A percentile compares a stretch with the other conserved stretches of the same genome.
phyloP scores from a whole-genome alignment of 352 stramenopile species.

The Blastocystis sp. region DNA sequence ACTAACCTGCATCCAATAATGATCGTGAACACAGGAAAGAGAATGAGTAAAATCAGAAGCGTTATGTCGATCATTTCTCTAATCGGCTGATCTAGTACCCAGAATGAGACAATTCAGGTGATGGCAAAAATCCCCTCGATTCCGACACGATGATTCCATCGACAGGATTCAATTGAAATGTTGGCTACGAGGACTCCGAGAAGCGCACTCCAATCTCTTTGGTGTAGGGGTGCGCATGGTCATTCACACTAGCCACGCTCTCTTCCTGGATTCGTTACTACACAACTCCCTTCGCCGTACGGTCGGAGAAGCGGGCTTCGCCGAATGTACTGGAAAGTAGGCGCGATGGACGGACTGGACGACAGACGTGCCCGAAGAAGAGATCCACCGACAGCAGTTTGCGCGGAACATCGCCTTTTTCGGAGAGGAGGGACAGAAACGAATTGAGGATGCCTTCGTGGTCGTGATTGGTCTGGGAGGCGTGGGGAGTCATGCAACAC shows the following conservation, averaged over 20 bases:
- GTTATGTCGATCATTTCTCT: slow-evolving; percentile 47
- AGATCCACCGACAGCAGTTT: slow-evolving; percentile 64
- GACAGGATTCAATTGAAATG: too few species aligned
- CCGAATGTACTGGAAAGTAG: background rate
- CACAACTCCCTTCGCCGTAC: too few species aligned
- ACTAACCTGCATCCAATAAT: slow-evolving; percentile 45
- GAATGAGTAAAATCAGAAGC: slow-evolving; percentile 43
- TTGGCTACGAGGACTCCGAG: too few species aligned
- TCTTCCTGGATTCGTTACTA: too few species aligned
- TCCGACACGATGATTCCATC: too few species aligned
- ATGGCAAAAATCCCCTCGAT: too few species aligned
- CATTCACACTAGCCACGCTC: too few species aligned
- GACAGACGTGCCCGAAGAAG: slow-evolving; percentile 32
- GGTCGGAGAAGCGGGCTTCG: background rate
- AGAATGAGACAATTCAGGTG: too few species aligned
- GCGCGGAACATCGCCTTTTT: slow-evolving; percentile 86
- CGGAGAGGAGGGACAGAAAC: slow-evolving; percentile 75
- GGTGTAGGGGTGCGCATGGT: too few species aligned
- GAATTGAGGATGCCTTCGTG: slow-evolving; percentile 76
- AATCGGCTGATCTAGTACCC: too few species aligned
- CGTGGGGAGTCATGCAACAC: slow-evolving; percentile 85
- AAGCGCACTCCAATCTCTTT: too few species aligned
- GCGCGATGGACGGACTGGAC: background rate
- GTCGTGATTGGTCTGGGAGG: slow-evolving; percentile 88
- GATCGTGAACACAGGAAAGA: slow-evolving; percentile 48